These are phyloP conservation scores for Evansstolkia leycettana DNA, from an alignment of 495 filamentous ascomycete genomes.

Conservation along the genomic window DNA sequence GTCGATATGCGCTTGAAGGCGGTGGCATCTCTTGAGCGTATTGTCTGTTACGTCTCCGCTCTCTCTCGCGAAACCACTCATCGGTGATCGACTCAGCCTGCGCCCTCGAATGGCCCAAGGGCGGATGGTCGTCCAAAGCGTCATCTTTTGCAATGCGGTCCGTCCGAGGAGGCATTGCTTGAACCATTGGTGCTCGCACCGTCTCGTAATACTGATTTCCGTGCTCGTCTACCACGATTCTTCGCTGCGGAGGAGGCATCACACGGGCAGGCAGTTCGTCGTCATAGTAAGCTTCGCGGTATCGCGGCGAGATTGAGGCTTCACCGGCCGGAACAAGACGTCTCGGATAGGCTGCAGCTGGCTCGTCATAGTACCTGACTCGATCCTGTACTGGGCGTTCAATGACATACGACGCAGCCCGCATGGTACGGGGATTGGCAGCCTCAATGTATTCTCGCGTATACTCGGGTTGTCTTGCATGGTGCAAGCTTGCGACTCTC, in stretches of 20 bases:
- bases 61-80: constrained; percentile 29
- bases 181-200: constrained; percentile 26
- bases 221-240: constrained; percentile 58
- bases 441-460: constrained; percentile 32
- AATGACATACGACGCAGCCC: constrained; percentile 49
- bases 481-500: constrained; percentile 46
- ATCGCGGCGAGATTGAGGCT: constrained; percentile 43
- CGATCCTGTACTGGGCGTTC: constrained; percentile 38
- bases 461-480: constrained; percentile 37
- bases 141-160: constrained; percentile 21
- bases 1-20: constrained; percentile 26
- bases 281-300: constrained; percentile 34
- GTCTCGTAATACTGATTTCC: constrained; percentile 61
- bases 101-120: constrained; percentile 22
- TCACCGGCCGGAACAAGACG: constrained; percentile 41
- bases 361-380: constrained; percentile 46
- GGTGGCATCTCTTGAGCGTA: constrained; percentile 37
- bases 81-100: constrained; percentile 30
- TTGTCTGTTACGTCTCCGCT: constrained; percentile 26
- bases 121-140: constrained; percentile 24
- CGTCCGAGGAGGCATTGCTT: constrained; percentile 40
- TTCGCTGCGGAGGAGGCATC: constrained; percentile 45
- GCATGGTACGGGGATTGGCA: constrained; percentile 32
- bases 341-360: constrained; percentile 24
- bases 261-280: constrained; percentile 31